Base-by-base conservation (phyloP, 805 yeast species). In the Ogataea polymorpha region DNA sequence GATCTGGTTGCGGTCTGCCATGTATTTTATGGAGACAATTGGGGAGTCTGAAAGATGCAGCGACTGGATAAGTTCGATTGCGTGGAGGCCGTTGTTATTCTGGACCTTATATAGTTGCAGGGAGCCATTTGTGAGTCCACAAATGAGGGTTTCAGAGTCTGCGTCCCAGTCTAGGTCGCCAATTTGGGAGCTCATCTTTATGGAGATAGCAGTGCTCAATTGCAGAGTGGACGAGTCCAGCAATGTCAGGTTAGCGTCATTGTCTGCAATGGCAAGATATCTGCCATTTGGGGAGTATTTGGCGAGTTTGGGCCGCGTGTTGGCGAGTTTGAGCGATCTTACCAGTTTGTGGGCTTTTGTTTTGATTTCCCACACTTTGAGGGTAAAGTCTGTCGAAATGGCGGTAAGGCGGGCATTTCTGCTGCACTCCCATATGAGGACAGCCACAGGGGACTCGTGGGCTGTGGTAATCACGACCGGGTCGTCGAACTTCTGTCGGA, bases 361-460 rank as follows among this genome's bases (percentile, higher is more conserved):
- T 37, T 55, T 37, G n/a, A 48, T 39, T 16, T 67, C 69, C 77
- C 78, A 70, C 13, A 72, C 49, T 45, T 70, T 72, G 24, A 74
- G 51, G 34, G 45, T 49, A 20, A 58, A 56, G 49, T 73, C 79
- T 35, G 71, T 50, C 3, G 75, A 75, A 13, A 68, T 75, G 3
- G 76, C 62, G 5, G 70, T 74, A 50, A 75, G 69, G 13, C 64
- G 51, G 32, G 55, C 53, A 33, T 70, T 73, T 27, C 64, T 57
- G 27, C 46, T 50, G 0, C 79, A 77, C 44, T 72, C 65, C 77
- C 77, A 75, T 6, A 67, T 38, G 7, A 75, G 49, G n/a, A 64
- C 38, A 37, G 67, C 68, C 15, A 71, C 72, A 2, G 73, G 64
- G 39, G 58, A 58, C 2, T 53, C 49, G 49, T 74, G 80, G 6